Conservation (phyloP, 352 stramenopile genomes). For the Globisporangium sylvaticum region DNA sequence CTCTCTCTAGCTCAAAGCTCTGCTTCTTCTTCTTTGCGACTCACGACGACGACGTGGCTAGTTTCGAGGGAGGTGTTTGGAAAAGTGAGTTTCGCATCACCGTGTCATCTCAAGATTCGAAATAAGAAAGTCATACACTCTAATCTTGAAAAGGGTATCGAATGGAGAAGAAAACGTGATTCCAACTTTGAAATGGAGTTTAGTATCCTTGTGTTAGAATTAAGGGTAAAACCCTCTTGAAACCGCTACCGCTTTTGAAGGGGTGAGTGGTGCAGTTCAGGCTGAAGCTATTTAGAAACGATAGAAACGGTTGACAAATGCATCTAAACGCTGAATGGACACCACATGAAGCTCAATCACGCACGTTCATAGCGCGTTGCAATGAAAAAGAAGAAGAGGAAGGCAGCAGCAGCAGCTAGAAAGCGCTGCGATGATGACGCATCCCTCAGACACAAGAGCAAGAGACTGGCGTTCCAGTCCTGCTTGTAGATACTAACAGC, state of each 20-base stretch:
- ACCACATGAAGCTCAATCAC: neutral
- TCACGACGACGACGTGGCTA: conserved; percentile 9
- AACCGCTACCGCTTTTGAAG: neutral
- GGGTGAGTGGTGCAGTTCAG: neutral
- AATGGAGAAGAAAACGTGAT: neutral
- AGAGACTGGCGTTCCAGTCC: neutral
- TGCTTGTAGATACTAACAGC: neutral
- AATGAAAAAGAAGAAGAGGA: conserved; percentile 18
- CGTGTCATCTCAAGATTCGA: neutral
- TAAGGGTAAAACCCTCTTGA: neutral
- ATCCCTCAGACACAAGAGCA: neutral
- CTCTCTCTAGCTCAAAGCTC: neutral
- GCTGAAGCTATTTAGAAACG: neutral
- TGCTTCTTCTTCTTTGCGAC: conserved; percentile 3
- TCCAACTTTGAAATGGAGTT: neutral
- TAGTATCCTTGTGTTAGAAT: neutral
- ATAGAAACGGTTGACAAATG: neutral
- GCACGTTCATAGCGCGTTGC: neutral
- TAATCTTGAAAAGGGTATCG: neutral
- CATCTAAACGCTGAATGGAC: neutral
- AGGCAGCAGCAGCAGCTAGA: neutral
- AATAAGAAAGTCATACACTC: too few relatives aligned
- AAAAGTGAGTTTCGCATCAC: conserved; percentile 1
- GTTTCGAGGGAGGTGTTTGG: neutral
- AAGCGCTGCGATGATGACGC: neutral